Conservation (phyloP, 2,329 filamentous ascomycete species). For the Trichoderma afroharzianum region DNA sequence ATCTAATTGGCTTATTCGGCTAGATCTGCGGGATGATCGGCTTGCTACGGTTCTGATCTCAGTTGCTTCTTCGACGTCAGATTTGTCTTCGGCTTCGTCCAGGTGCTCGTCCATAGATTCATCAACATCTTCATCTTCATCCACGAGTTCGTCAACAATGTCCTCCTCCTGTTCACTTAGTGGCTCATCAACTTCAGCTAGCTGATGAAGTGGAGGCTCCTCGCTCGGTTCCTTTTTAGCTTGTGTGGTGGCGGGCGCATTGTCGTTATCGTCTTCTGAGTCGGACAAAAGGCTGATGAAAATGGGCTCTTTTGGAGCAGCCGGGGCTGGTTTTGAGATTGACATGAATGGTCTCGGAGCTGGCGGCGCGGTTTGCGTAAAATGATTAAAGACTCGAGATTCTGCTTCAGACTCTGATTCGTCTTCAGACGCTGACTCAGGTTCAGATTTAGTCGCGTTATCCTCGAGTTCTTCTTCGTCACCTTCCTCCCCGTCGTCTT, state of each 20-base stretch:
- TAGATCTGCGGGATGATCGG: conserved; percentile 1
- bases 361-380: not conserved
- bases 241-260: not conserved
- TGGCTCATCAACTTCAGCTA: conserved; percentile 6
- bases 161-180: not conserved
- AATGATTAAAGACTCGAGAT: conserved; percentile 8
- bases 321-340: conserved; percentile 12
- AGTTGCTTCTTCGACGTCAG: not conserved
- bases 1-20: conserved; percentile 8
- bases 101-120: not conserved
- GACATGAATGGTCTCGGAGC: not conserved
- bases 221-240: not conserved
- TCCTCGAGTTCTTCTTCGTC: not conserved
- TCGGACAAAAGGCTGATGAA: conserved; percentile 48
- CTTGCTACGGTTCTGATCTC: not conserved
- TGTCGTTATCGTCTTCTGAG: conserved; percentile 42
- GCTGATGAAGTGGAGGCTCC: not conserved
- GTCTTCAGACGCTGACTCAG: conserved; percentile 27
- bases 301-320: conserved; percentile 34
- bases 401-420: conserved; percentile 27
- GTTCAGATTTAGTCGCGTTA: conserved; percentile 24
- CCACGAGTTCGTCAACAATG: not conserved
- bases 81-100: not conserved
- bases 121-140: conserved; percentile 16
- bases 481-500: not conserved